These are phyloP conservation scores for Mucor saturninus DNA, from an alignment of 371 early-diverging fungal species.

Conservation along the genomic window DNA sequence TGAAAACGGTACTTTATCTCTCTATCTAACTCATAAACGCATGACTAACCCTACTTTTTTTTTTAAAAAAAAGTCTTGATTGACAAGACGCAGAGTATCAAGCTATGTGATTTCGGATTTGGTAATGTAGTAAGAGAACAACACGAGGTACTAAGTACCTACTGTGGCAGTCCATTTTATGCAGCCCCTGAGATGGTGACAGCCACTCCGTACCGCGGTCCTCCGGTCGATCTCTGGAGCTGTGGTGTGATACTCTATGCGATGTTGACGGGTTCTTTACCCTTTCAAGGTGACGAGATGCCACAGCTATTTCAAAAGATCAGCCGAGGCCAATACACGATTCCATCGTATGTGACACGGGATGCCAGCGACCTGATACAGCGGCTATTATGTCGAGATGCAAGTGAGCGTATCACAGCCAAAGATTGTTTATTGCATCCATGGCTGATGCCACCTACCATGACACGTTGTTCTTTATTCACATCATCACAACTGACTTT, in stretches of 20 bases:
- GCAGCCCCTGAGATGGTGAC: conserved; percentile 88
- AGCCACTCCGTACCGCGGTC: conserved; percentile 74
- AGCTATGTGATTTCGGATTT: conserved; percentile 95
- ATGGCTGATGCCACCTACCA: conserved; percentile 62
- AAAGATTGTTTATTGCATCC: conserved; percentile 72
- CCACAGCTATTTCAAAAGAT: conserved; percentile 74
- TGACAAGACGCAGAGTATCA: conserved; percentile 63
- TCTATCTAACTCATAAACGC: conserved; percentile 11
- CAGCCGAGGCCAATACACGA: conserved; percentile 58
- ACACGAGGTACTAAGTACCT: conserved; percentile 85
- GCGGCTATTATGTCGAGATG: conserved; percentile 59
- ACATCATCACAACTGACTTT: conserved; percentile 21
- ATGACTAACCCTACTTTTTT: neutral
- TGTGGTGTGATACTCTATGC: conserved; percentile 80
- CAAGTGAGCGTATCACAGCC: conserved; percentile 75
- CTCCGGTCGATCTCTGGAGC: conserved; percentile 82
- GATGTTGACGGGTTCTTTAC: conserved; percentile 77
- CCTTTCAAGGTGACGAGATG: conserved; percentile 82
- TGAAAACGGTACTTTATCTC: conserved; percentile 64
- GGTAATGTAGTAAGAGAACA: conserved; percentile 76
- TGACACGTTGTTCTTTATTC: conserved; percentile 8
- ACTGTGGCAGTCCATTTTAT: conserved; percentile 94
- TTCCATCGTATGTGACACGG: conserved; percentile 50
- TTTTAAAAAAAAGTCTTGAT: conserved; percentile 49
- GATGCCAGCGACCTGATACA: conserved; percentile 58